Evolutionary conservation across 2,329 filamentous ascomycete species (phyloP).

Genomic region (Aureobasidium sp.): DNA sequence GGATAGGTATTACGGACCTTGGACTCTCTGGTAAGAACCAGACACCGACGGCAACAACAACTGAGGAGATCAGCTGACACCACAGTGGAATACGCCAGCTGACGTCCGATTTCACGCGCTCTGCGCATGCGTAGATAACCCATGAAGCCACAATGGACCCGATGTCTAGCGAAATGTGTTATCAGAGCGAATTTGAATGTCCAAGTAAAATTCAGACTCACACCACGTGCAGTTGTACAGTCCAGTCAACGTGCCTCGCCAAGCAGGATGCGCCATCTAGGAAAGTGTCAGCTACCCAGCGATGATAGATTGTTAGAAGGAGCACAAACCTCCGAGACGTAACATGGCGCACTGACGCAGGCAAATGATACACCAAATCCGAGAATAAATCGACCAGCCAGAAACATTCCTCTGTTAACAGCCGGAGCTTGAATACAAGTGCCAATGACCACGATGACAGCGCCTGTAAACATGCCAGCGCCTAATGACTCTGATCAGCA

Average conservation of each 20-base stretch:
- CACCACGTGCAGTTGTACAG: constrained; percentile 34
- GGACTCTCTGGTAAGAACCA: constrained; percentile 50
- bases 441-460: constrained; percentile 57
- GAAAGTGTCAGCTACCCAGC: not conserved
- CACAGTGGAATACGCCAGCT: constrained; percentile 39
- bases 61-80: constrained; percentile 18
- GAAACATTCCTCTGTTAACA: constrained; percentile 44
- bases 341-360: constrained; percentile 55
- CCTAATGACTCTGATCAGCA: no score
- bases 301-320: not conserved
- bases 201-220: constrained; percentile 17
- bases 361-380: constrained; percentile 58
- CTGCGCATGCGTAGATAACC: constrained; percentile 35
- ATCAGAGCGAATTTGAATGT: not conserved
- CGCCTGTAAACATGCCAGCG: constrained; percentile 42
- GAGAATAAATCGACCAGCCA: constrained; percentile 56
- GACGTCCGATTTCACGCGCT: constrained; percentile 19
- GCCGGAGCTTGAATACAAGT: constrained; percentile 45
- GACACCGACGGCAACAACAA: constrained; percentile 32
- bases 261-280: constrained; percentile 55
- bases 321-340: constrained; percentile 39
- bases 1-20: constrained; percentile 24
- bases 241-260: constrained; percentile 54
- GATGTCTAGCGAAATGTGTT: constrained; percentile 18
- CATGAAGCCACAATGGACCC: constrained; percentile 51